Percentiles rank a stretch among this genome's conserved stretches.
phyloP scores from a whole-genome alignment of 805 yeast species.

The Yamadazyma tumulicola region DNA sequence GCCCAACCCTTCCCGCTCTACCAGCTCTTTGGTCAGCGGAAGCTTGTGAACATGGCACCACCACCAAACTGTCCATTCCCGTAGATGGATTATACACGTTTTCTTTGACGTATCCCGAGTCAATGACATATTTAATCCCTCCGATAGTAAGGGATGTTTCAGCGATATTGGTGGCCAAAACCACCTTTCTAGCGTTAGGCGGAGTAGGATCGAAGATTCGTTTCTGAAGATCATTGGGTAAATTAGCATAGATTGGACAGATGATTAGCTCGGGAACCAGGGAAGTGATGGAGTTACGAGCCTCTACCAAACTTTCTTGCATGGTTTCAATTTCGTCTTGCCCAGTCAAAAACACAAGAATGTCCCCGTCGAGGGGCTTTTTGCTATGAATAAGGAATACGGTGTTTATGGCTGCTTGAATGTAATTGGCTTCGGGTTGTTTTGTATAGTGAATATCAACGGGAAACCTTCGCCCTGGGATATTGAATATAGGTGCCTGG shows the following conservation, averaged over 20 bases:
- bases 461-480: slow-evolving; percentile 93
- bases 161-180: slow-evolving; percentile 94
- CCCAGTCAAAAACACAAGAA: slow-evolving; percentile 87
- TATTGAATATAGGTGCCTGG: slow-evolving; percentile 79
- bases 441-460: slow-evolving; percentile 81
- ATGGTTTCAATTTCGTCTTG: slow-evolving; percentile 91
- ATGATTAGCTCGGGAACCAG: slow-evolving; percentile 61
- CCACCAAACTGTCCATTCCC: slow-evolving; percentile 45
- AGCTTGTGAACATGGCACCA: slow-evolving; percentile 55
- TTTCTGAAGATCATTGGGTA: slow-evolving; percentile 81
- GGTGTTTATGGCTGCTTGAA: slow-evolving; percentile 85
- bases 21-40: slow-evolving; percentile 60
- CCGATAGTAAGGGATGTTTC: slow-evolving; percentile 96
- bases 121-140: slow-evolving; percentile 90
- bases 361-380: slow-evolving; percentile 69
- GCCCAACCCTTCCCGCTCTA: slow-evolving; percentile 71
- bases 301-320: slow-evolving; percentile 69
- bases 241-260: slow-evolving; percentile 86
- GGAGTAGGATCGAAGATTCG: slow-evolving; percentile 89
- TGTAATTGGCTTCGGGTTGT: slow-evolving; percentile 86
- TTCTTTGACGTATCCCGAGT: slow-evolving; percentile 66
- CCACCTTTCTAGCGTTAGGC: slow-evolving; percentile 71
- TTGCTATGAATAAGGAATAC: slow-evolving; percentile 81
- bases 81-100: slow-evolving; percentile 39
- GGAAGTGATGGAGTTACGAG: slow-evolving; percentile 57